These are phyloP conservation scores for Phytophthora fragariae DNA, from an alignment of 352 stramenopile genomes.

Conservation along the genomic window DNA sequence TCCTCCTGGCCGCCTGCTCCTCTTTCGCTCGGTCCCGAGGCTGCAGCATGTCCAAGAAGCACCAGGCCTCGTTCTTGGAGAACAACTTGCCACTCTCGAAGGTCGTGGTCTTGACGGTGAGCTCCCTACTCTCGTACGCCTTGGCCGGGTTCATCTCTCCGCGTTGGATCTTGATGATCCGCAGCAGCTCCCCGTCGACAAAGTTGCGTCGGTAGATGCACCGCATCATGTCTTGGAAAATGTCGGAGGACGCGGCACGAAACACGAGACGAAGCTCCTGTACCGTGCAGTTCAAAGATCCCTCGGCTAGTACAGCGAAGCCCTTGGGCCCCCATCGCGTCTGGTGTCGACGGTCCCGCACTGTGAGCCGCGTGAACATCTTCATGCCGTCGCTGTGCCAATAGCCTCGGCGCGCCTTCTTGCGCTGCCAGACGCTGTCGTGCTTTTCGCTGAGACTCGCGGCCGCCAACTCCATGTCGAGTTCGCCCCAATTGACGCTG, in stretches of 20 bases:
- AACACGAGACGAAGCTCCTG: conserved; percentile 55
- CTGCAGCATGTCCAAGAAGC: conserved; percentile 51
- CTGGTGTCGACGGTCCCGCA: conserved; percentile 33
- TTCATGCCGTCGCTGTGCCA: conserved; percentile 35
- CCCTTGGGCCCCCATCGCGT: conserved; percentile 44
- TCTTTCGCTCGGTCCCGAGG: conserved; percentile 35
- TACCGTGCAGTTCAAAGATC: conserved; percentile 40
- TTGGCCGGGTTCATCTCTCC: conserved; percentile 17
- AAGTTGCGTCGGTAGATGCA: conserved; percentile 46
- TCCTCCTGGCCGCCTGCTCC: conserved; percentile 29
- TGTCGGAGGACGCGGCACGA: conserved; percentile 31
- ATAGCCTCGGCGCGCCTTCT: conserved; percentile 30
- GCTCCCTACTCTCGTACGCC: conserved; percentile 33
- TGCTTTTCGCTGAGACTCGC: conserved; percentile 27
- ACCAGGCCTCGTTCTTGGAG: conserved; percentile 50
- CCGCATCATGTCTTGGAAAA: conserved; percentile 47
- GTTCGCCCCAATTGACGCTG: conserved; percentile 44
- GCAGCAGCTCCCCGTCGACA: conserved; percentile 46
- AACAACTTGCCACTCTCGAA: conserved; percentile 51
- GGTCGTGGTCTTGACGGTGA: conserved; percentile 46
- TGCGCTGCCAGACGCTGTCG: conserved; percentile 44
- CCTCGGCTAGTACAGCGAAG: conserved; percentile 47
- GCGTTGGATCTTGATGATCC: conserved; percentile 35
- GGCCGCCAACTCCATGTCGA: conserved; percentile 44
- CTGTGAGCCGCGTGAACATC: conserved; percentile 35